Evolutionary conservation across 1,284 basidiomycete species (phyloP).

Genomic region (Mycena citricolor): DNA sequence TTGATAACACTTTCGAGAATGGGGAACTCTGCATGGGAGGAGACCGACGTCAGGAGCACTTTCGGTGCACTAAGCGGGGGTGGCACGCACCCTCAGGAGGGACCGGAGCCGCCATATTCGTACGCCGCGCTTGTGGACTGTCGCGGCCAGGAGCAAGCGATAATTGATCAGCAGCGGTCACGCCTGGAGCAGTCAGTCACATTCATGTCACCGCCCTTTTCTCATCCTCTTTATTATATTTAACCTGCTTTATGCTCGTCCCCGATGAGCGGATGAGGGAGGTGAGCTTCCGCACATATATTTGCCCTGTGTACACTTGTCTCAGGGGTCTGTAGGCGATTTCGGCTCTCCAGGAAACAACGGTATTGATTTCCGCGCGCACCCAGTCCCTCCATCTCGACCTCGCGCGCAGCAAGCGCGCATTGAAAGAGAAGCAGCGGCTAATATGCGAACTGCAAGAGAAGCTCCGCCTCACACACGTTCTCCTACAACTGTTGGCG

Average conservation of each 20-base stretch:
- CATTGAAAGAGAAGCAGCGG: not conserved
- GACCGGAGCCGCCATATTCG: constrained; percentile 60
- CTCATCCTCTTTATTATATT: not conserved
- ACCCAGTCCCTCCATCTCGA: not conserved
- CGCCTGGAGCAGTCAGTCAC: not conserved
- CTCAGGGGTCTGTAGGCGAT: not conserved
- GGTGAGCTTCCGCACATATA: not conserved
- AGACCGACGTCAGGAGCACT: constrained; percentile 14
- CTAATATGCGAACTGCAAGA: constrained; percentile 1
- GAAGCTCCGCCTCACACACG: not conserved
- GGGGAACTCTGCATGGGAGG: constrained; percentile 67
- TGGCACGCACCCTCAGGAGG: constrained; percentile 68
- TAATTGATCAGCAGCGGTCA: not conserved
- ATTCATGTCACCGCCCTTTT: not conserved
- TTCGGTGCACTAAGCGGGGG: constrained; percentile 5
- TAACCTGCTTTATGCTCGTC: not conserved
- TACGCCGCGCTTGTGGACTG: too few relatives aligned
- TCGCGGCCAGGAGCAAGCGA: not conserved
- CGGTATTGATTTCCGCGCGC: constrained; percentile 1
- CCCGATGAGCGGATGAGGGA: not conserved
- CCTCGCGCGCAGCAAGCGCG: not conserved
- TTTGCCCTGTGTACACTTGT: not conserved
- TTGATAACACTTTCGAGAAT: constrained; percentile 96
- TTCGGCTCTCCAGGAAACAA: not conserved
- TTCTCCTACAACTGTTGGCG: not conserved